Base-by-base conservation (phyloP, 352 stramenopile genomes). In the Plasmopara viticola region DNA sequence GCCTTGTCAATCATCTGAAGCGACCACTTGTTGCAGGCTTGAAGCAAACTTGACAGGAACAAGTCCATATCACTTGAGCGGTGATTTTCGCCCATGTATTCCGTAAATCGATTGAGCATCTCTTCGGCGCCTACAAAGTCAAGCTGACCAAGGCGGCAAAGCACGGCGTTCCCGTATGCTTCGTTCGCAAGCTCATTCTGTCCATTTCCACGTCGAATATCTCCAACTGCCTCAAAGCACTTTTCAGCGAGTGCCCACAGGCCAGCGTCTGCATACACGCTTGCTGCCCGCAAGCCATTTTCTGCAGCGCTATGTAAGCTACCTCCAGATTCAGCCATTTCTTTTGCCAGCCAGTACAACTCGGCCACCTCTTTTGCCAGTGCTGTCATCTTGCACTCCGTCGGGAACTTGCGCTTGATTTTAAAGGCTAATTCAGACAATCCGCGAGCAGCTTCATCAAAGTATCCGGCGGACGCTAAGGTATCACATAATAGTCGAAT, bases 21-120 rank as follows among this genome's bases (percentile, higher is more conserved):
- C 28, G 72, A 84, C 72, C 72, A 83, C 29, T 79, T 83, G 44
- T 68, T 64, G 48, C 72, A 83, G 13, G 78, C 72, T 43, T 85
- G 69, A 18, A 86, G 64, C 29, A 84, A 49, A 18, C 66, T 84
- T 9, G 60, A 63, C 13, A 90, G 41, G 38, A 90, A 66, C 5
- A 53, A 56, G 14, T 86, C 70, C 37, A 89, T 71, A 34, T 86
- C 74, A n/a, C 44, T 85, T 28, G 47, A 44, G 5, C 53, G 55
- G 20, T 72, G 58, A 4, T 35, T 62, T 13, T 68, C 59, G 10
- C 68, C 65, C 48, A 75, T 60, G 28, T 56, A 28, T n/a, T 58
- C 43, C 5, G 66, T 64, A 48, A 78, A 74, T 41, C 70, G 74
- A 38, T 57, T 60, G 5, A 74, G 53, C 54, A 86, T 70, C 29